Evolutionary conservation across 306 rosid species (phyloP), one percentile per base, ranked within the genome.

Genomic region (Cercis canadensis): DNA sequence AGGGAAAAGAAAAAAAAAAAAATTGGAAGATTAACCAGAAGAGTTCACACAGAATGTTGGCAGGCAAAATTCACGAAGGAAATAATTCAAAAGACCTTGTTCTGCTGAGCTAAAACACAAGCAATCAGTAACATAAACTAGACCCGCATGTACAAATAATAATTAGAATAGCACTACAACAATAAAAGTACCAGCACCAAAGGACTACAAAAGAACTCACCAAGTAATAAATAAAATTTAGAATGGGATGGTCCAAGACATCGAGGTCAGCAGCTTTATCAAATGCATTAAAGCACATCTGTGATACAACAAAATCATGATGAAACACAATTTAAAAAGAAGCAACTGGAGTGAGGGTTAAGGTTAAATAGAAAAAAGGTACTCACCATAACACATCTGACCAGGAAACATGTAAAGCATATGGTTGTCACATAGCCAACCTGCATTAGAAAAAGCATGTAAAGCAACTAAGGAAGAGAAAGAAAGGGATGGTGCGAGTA

Each of bases 351-450:
- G 71, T 13, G 14, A 49, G 10, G 14, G 18, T 19, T 51, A 49
- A 24, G 29, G 29, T 40, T 60, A 29, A 56, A 44, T 7, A 40
- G 2, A 4, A 55, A 57, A 80, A 77, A 65, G 61, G 50, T 24
- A 73, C 97, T 89, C 58, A 94, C 99, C 97, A 94, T 94, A 49
- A 94, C 67, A 62, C 97, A 89, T 88, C 99, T 86, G 80, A 89
- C 76, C 51, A 94, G 96, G 90, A 94, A 94, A 79, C 99, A 94
- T 43, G 87, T 59, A 86, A 94, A 94, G 65, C 99, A 94, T 74
- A 94, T 91, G 64, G 97, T 90, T 55, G 99, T 94, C 85, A 94
- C 99, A 11, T 94, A 94, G 82, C 99, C 96, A 77, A 94, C 99
- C 99, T 94, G 88, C 63, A 76, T 50, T 70, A 69, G 55, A 78